phyloP scores from a whole-genome alignment of 495 filamentous ascomycete genomes.

The Daldinia loculata region DNA sequence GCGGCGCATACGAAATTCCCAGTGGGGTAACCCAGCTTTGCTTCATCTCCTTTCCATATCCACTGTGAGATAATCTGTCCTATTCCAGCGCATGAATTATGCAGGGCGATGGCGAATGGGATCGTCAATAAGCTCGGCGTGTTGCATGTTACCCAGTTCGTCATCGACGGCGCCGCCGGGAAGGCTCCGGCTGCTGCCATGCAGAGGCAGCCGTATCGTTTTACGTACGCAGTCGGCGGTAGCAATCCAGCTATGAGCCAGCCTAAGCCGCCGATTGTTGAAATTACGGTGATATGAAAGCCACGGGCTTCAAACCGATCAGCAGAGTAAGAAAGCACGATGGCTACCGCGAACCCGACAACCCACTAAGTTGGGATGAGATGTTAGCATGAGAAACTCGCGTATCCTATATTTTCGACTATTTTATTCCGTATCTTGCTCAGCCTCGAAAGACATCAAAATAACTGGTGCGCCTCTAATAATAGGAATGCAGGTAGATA shows the following conservation, averaged over 20 bases:
- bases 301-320: conserved; percentile 29
- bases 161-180: conserved; percentile 23
- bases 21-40: conserved; percentile 59
- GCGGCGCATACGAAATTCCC: conserved; percentile 64
- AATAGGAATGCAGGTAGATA: too few relatives aligned
- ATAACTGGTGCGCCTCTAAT: not conserved
- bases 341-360: conserved; percentile 34
- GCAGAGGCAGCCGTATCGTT: conserved; percentile 31
- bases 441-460: not conserved
- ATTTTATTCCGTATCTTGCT: too few relatives aligned
- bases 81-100: conserved; percentile 35
- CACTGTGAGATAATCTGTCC: conserved; percentile 47
- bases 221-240: conserved; percentile 25
- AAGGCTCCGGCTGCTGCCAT: conserved; percentile 35
- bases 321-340: conserved; percentile 28
- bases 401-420: too few relatives aligned
- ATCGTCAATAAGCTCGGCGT: conserved; percentile 29
- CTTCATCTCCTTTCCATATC: conserved; percentile 63
- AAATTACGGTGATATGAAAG: conserved; percentile 21
- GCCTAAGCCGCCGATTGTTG: conserved; percentile 27
- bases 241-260: conserved; percentile 33
- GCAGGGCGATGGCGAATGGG: conserved; percentile 30
- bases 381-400: not conserved
- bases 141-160: conserved; percentile 31
- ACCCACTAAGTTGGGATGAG: conserved; percentile 18